Evolutionary conservation across 768 basidiomycete species (phyloP).

Genomic region (Rhodosporidiobolus odoratus): DNA sequence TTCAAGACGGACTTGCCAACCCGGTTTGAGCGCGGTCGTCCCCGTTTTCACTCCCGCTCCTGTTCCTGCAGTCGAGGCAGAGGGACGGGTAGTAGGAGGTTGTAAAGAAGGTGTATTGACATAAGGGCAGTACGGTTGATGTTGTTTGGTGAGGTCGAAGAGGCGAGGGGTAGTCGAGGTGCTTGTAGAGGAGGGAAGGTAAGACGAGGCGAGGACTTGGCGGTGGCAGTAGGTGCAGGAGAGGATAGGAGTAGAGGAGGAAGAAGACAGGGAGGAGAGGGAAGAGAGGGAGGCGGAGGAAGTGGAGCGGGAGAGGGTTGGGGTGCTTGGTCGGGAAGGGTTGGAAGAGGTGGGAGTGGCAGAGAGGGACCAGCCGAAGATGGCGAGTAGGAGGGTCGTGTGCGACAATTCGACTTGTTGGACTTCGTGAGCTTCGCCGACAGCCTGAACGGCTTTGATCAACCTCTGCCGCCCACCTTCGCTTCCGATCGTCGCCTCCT

Average conservation of each 20-base stretch:
- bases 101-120: not conserved
- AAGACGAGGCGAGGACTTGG: conserved; percentile 14
- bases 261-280: not conserved
- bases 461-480: not conserved
- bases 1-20: conserved; percentile 20
- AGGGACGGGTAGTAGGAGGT: not conserved
- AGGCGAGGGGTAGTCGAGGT: not conserved
- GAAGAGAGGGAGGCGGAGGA: conserved; percentile 17
- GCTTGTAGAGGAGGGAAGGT: conserved; percentile 1
- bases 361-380: conserved; percentile 25
- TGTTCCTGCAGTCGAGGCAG: not conserved
- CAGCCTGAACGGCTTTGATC: not conserved
- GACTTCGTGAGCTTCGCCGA: not conserved
- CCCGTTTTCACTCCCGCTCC: not conserved
- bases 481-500: not conserved
- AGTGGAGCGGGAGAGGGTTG: conserved; percentile 11
- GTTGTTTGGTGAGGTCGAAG: conserved; percentile 17
- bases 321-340: not conserved
- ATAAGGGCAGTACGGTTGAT: conserved; percentile 23
- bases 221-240: conserved; percentile 18
- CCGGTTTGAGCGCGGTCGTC: conserved; percentile 15
- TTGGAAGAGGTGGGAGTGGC: not conserved
- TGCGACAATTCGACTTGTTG: not conserved
- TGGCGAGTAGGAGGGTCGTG: conserved; percentile 9
- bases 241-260: conserved; percentile 4